Conservation (phyloP, 148 eudicot genomes). For the Cornus controversa region DNA sequence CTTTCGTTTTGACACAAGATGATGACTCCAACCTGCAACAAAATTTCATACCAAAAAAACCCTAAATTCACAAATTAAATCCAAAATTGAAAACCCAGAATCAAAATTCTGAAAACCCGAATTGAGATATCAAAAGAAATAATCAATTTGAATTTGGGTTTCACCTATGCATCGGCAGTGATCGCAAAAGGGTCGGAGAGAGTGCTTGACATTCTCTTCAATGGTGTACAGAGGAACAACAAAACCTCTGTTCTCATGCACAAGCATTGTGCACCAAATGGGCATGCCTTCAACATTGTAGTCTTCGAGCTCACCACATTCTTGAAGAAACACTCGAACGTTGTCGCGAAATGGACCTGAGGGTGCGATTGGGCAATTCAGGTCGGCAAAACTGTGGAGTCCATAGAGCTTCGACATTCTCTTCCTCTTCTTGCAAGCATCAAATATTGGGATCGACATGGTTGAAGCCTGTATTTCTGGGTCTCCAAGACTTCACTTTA, state of each 20-base stretch:
- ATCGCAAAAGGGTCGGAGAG: slow-evolving; percentile 49
- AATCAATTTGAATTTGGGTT: neutral
- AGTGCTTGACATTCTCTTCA: slow-evolving; percentile 40
- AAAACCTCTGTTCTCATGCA: slow-evolving; percentile 30
- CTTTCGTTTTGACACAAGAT: slow-evolving; percentile 72
- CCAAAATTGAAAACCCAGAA: neutral
- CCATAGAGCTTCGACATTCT: slow-evolving; percentile 25
- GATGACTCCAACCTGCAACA: slow-evolving; percentile 78
- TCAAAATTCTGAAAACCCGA: neutral
- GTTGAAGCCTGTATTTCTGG: neutral
- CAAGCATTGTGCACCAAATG: slow-evolving; percentile 42
- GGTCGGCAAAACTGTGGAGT: slow-evolving; percentile 41
- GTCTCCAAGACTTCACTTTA: neutral
- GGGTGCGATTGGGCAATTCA: slow-evolving; percentile 28
- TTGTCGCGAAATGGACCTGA: slow-evolving; percentile 45
- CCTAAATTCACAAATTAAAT: neutral
- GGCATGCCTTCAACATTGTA: slow-evolving; percentile 39
- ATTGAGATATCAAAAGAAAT: neutral
- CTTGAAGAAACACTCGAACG: slow-evolving; percentile 34
- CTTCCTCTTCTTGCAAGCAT: slow-evolving; percentile 21
- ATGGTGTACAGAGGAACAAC: slow-evolving; percentile 43
- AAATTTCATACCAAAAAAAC: neutral
- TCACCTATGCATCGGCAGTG: slow-evolving; percentile 76
- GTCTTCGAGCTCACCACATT: slow-evolving; percentile 38
- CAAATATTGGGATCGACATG: slow-evolving; percentile 12